Percentiles rank a stretch among this genome's conserved stretches.
Conservation (phyloP, 768 basidiomycete species). For the Naganishia randhawae region DNA sequence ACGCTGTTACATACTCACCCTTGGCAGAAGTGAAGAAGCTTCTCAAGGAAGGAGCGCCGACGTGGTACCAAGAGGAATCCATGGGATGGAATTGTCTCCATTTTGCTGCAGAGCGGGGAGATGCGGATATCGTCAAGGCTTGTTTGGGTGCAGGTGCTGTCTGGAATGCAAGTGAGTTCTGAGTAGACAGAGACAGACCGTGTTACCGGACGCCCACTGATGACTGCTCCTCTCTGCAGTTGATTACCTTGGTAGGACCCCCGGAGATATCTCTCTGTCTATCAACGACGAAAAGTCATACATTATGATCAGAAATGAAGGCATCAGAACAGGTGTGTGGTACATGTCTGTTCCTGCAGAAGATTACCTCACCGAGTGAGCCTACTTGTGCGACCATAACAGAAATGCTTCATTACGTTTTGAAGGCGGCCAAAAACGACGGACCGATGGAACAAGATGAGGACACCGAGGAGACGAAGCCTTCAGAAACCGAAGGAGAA, state of each 20-base stretch:
- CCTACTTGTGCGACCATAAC: constrained; percentile 45
- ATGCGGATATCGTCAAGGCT: constrained; percentile 61
- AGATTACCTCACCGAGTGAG: constrained; percentile 9
- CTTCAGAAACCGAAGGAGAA: neutral
- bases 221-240: constrained; percentile 53
- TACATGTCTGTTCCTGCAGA: constrained; percentile 12
- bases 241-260: constrained; percentile 73
- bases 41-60: constrained; percentile 57
- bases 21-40: constrained; percentile 37
- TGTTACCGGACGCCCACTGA: neutral
- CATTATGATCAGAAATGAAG: constrained; percentile 78
- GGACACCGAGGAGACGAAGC: neutral
- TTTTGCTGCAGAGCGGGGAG: constrained; percentile 66
- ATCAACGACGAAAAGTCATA: constrained; percentile 74
- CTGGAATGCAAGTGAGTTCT: constrained; percentile 75
- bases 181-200: neutral
- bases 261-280: constrained; percentile 84
- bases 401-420: constrained; percentile 48
- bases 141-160: constrained; percentile 78
- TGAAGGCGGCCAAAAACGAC: constrained; percentile 36
- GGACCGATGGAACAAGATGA: constrained; percentile 15
- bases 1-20: constrained; percentile 24
- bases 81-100: constrained; percentile 81
- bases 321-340: constrained; percentile 75
- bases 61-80: constrained; percentile 82